These are phyloP conservation scores for Daldinia caldariorum DNA, from an alignment of 495 filamentous ascomycete genomes.

Conservation along the genomic window DNA sequence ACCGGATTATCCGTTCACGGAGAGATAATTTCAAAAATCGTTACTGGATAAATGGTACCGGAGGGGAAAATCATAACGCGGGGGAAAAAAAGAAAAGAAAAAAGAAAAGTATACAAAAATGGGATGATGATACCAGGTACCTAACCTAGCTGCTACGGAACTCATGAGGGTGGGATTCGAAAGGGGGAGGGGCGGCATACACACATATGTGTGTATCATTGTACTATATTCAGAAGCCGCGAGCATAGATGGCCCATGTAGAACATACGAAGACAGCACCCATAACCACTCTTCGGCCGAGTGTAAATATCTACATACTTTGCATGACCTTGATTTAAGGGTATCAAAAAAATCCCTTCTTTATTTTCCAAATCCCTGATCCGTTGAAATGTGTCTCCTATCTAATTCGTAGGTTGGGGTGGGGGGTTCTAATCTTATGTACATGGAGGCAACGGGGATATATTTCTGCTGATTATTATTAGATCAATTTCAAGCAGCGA, in stretches of 20 bases:
- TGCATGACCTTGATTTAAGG: slow-evolving; percentile 19
- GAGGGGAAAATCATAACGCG: slow-evolving; percentile 4
- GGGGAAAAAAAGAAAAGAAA: too few relatives aligned
- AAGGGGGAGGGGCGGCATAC: slow-evolving; percentile 17
- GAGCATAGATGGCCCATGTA: slow-evolving; percentile 24
- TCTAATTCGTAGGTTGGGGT: slow-evolving; percentile 2
- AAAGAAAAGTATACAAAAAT: background rate
- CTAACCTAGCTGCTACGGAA: slow-evolving; percentile 5
- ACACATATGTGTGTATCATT: slow-evolving; percentile 35
- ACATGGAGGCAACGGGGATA: background rate
- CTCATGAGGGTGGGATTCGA: slow-evolving; percentile 31
- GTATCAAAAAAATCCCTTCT: slow-evolving; percentile 8
- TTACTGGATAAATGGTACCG: slow-evolving; percentile 7
- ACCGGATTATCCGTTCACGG: slow-evolving; percentile 4
- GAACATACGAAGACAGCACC: slow-evolving; percentile 34
- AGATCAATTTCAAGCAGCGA: too few relatives aligned
- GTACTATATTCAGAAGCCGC: slow-evolving; percentile 37
- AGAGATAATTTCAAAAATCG: background rate
- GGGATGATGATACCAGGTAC: slow-evolving; percentile 15
- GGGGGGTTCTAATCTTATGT: slow-evolving; percentile 6
- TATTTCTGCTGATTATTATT: too few relatives aligned
- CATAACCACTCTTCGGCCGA: slow-evolving; percentile 35
- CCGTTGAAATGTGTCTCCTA: slow-evolving; percentile 12
- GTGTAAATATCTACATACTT: slow-evolving; percentile 33
- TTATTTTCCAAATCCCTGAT: slow-evolving; percentile 4